Percentiles rank a stretch among this genome's conserved stretches.
Evolutionary conservation across 345 rosid genomes (phyloP).

Genomic region (Jatropha curcas): DNA sequence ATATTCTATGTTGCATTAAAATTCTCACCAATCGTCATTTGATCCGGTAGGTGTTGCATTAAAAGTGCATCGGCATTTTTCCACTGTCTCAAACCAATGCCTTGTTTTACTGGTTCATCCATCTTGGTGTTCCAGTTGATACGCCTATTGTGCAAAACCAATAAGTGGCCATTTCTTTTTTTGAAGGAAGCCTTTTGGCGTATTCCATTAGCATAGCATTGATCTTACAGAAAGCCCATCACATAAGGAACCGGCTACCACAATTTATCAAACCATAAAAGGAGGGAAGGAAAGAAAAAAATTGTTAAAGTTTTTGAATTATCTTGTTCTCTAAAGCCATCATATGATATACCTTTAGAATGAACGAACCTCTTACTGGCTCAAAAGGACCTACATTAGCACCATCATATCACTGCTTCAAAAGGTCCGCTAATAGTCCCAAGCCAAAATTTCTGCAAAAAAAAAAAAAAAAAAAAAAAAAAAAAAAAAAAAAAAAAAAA

Average conservation of each 20-base stretch:
- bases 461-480: not conserved
- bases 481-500: no score
- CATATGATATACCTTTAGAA: slow-evolving; percentile 42
- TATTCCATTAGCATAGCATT: slow-evolving; percentile 53
- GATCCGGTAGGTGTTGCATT: slow-evolving; percentile 72
- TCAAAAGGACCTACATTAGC: slow-evolving; percentile 65
- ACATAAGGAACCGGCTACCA: not conserved
- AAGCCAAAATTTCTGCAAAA: slow-evolving; percentile 74
- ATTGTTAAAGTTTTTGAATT: not conserved
- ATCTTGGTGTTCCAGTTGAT: slow-evolving; percentile 45
- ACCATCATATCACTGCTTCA: slow-evolving; percentile 69
- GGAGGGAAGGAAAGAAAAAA: slow-evolving; percentile 1
- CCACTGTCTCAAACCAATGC: slow-evolving; percentile 60
- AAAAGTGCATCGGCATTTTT: slow-evolving; percentile 59
- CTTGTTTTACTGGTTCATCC: slow-evolving; percentile 42
- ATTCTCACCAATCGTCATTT: slow-evolving; percentile 72
- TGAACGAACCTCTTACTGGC: slow-evolving; percentile 51
- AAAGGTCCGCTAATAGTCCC: slow-evolving; percentile 65
- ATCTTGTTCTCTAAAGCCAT: slow-evolving; percentile 15
- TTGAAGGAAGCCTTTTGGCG: slow-evolving; percentile 61
- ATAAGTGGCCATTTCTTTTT: slow-evolving; percentile 68
- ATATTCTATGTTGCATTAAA: not conserved
- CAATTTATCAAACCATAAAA: not conserved
- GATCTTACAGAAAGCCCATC: slow-evolving; percentile 41
- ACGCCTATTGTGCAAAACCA: slow-evolving; percentile 61